Evolutionary conservation across 176 grass and related monocot genomes (phyloP), one percentile per base, ranked within the genome.

Genomic region (Avena sativa): DNA sequence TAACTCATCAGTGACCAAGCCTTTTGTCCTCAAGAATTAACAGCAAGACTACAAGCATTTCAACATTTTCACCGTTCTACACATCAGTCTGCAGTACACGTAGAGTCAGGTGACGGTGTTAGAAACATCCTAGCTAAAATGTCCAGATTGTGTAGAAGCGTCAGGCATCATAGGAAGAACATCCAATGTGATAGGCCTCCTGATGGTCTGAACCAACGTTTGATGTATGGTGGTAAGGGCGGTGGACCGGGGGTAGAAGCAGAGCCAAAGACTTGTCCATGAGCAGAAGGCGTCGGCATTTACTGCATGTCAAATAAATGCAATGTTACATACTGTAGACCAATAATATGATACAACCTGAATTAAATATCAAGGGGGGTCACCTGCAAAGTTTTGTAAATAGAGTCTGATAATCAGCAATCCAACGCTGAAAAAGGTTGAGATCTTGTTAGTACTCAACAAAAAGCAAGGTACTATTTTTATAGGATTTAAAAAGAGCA

Each of bases 351-450:
- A 65, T 66, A 17, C 16, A 0, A 59, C 28, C 51, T 15, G 4
- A 70, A n/a, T 53, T 53, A 70, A 62, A 81, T 51, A 92, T 80
- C 30, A 28, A 50, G 32, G 28, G 28, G 13, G 13, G 17, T 88
- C 89, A 97, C 94, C 92, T 99, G 94, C 94, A 99, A 79, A 82
- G 69, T 85, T 94, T 94, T 55, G 92, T 90, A 89, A 92, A 99
- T 30, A 99, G 78, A 38, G 87, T 89, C 90, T 95, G 89, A 81
- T 99, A 89, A 79, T 89, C 89, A 77, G 81, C 89, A 85, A 99
- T 93, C 97, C 94, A 99, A 80, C 20, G 81, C 97, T 99, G 86
- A 43, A 88, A 76, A 84, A 87, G 28, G 64, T 63, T 84, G 66
- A 66, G n/a, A 89, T 28, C 23, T 58, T 80, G 71, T 87, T 87